phyloP scores from a whole-genome alignment of 192 early-diverging fungal species.

The Coemansia sp. region DNA sequence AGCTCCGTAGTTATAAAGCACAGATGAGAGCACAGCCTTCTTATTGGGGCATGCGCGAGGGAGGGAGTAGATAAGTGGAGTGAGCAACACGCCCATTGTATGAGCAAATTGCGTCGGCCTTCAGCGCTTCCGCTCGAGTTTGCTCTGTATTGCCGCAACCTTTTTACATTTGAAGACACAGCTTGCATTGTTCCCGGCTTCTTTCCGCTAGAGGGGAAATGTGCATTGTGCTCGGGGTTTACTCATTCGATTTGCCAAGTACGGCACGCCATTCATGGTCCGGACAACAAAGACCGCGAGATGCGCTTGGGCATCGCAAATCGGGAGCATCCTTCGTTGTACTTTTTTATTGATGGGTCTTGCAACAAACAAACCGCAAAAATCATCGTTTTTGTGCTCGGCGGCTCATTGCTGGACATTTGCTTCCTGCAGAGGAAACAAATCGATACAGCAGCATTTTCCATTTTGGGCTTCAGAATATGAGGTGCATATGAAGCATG shows the following conservation, averaged over 20 bases:
- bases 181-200: not conserved
- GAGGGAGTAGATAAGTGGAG: constrained; percentile 21
- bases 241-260: not conserved
- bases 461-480: constrained; percentile 1
- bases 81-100: constrained; percentile 15
- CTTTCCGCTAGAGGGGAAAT: constrained; percentile 1
- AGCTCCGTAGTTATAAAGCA: not conserved
- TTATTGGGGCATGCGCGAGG: not conserved
- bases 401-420: not conserved
- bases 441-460: not conserved
- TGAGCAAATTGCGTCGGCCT: constrained; percentile 7
- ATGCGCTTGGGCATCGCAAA: not conserved
- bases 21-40: not conserved
- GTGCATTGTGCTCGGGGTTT: not conserved
- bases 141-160: not conserved
- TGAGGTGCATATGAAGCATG: not conserved
- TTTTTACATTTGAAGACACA: not conserved
- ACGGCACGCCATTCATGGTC: constrained; percentile 2
- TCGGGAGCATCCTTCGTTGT: not conserved
- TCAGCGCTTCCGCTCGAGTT: constrained; percentile 1
- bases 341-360: not conserved
- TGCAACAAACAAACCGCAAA: not conserved
- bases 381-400: not conserved
- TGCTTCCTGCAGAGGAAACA: constrained; percentile 1
- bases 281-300: not conserved